A percentile compares a stretch with the other conserved stretches of the same genome.
Conservation (phyloP, 202 grass and related monocot species). For the Setaria italica region DNA sequence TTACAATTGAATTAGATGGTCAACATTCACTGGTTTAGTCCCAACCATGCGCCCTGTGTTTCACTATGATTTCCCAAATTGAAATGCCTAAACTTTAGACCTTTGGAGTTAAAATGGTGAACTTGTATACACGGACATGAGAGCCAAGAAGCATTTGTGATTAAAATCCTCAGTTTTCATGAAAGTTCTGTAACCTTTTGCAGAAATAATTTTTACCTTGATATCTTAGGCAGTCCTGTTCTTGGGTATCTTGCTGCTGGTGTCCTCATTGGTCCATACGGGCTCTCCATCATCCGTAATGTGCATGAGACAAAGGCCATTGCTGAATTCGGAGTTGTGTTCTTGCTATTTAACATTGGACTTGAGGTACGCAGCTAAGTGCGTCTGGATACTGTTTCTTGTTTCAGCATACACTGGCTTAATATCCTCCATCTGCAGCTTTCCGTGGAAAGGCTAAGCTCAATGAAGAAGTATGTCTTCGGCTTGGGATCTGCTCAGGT, state of each 20-base stretch:
- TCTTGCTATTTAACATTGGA: constrained; percentile 99
- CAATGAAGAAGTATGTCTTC: constrained; percentile 99
- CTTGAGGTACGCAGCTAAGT: constrained; percentile 79
- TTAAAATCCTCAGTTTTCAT: constrained; percentile 21
- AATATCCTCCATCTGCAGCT: constrained; percentile 65
- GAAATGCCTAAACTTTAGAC: constrained; percentile 1
- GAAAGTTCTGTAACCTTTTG: background rate
- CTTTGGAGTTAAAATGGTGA: constrained; percentile 18
- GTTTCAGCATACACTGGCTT: constrained; percentile 41
- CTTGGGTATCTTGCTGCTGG: constrained; percentile 97
- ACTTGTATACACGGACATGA: background rate
- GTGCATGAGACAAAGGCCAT: constrained; percentile 98
- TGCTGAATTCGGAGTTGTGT: constrained; percentile 99
- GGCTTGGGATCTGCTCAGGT: constrained; percentile 98
- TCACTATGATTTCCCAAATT: background rate
- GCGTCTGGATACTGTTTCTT: constrained; percentile 35
- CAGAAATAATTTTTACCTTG: constrained; percentile 20
- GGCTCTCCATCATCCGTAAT: constrained; percentile 91
- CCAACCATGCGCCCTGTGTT: background rate
- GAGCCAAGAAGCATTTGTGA: constrained; percentile 9
- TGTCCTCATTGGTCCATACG: constrained; percentile 95
- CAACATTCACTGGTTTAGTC: background rate
- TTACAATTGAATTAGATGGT: constrained; percentile 16
- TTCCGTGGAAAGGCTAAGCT: constrained; percentile 99
- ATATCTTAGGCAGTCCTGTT: constrained; percentile 85